These are phyloP conservation scores for Mariannaea sp. DNA, from an alignment of 2,329 filamentous ascomycete genomes.

Conservation along the genomic window DNA sequence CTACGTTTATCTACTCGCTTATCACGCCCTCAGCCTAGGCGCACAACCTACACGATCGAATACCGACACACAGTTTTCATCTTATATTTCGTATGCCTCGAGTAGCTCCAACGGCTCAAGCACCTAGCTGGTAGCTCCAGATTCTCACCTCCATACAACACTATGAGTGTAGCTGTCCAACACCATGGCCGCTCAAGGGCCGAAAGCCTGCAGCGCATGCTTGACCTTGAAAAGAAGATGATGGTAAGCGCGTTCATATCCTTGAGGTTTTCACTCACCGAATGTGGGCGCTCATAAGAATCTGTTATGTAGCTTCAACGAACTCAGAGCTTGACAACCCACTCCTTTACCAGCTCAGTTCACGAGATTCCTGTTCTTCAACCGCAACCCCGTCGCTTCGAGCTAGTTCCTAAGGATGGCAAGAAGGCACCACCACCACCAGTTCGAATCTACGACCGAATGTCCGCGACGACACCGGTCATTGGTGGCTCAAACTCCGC, in stretches of 20 bases:
- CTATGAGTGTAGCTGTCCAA: conserved; percentile 27
- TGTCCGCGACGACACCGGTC: conserved; percentile 31
- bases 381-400: conserved; percentile 33
- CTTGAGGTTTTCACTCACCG: not conserved
- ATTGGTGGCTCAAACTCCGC: conserved; percentile 19
- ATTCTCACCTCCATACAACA: conserved; percentile 20
- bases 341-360: conserved; percentile 24
- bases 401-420: conserved; percentile 34
- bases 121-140: conserved; percentile 16
- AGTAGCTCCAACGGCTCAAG: not conserved
- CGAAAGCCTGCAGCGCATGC: conserved; percentile 62
- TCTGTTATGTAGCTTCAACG: conserved; percentile 3
- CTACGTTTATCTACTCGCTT: not conserved
- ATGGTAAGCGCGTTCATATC: conserved; percentile 53
- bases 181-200: conserved; percentile 37
- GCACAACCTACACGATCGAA: not conserved
- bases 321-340: conserved; percentile 2
- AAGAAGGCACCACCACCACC: conserved; percentile 32
- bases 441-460: conserved; percentile 33
- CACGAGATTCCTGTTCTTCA: conserved; percentile 25
- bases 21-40: not conserved
- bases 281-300: conserved; percentile 2
- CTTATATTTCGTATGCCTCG: conserved; percentile 6
- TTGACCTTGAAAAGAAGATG: conserved; percentile 62
- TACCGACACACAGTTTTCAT: not conserved